Conservation (phyloP, 2,329 filamentous ascomycete species). For the Stemphylium beticola region DNA sequence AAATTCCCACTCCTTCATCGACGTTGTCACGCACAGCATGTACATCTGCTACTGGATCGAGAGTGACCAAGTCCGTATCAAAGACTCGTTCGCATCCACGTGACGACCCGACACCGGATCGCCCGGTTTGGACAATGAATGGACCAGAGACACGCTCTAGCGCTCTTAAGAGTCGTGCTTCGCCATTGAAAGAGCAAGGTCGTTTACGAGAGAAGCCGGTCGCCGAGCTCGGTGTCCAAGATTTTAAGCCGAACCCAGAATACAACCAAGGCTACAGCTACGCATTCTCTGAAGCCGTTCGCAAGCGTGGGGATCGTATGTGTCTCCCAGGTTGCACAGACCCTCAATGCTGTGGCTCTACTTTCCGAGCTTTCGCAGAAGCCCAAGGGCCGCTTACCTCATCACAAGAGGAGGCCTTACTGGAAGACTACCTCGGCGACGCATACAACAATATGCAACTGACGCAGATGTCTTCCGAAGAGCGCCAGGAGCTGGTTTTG, state of each 20-base stretch:
- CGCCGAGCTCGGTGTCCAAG: constrained; percentile 65
- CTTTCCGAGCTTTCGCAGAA: constrained; percentile 70
- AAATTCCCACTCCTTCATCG: constrained; percentile 18
- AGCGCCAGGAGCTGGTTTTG: constrained; percentile 71
- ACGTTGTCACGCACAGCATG: constrained; percentile 8
- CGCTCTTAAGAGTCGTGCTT: constrained; percentile 9
- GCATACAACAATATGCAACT: constrained; percentile 45
- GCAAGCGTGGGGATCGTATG: constrained; percentile 71
- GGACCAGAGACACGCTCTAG: constrained; percentile 17
- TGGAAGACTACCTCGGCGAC: constrained; percentile 63
- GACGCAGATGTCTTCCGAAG: constrained; percentile 61
- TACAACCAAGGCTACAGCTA: constrained; percentile 73
- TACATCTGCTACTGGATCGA: constrained; percentile 7
- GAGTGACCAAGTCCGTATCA: background rate
- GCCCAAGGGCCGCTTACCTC: constrained; percentile 39
- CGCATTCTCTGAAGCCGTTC: constrained; percentile 77
- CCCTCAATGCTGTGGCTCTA: constrained; percentile 75
- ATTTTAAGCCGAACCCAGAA: constrained; percentile 83
- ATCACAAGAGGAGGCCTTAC: constrained; percentile 47
- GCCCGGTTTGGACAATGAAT: constrained; percentile 33
- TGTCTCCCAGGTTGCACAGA: constrained; percentile 77
- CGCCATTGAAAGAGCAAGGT: constrained; percentile 10
- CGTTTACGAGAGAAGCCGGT: constrained; percentile 62
- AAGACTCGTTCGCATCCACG: constrained; percentile 10
- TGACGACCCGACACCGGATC: constrained; percentile 18